A percentile compares a stretch with the other conserved stretches of the same genome.
Evolutionary conservation across 441 rosid genomes (phyloP).

Genomic region (Melastoma candidum): DNA sequence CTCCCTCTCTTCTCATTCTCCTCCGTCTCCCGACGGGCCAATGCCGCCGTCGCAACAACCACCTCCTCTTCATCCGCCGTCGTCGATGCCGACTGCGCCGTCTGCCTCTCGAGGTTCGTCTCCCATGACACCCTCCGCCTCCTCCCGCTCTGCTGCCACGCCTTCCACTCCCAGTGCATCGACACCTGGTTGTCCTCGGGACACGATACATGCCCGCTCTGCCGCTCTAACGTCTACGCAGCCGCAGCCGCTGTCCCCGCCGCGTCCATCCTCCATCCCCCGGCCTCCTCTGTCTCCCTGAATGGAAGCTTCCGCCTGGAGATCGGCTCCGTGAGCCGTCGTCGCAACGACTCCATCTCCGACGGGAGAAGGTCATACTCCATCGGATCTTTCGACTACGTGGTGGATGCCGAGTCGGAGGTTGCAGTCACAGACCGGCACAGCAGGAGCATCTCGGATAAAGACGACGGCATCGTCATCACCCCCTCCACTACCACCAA

Average conservation of each 20-base stretch:
- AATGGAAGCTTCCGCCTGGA: constrained; percentile 66
- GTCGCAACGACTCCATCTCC: constrained; percentile 20
- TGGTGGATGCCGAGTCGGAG: constrained; percentile 65
- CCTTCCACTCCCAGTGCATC: constrained; percentile 70
- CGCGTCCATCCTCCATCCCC: constrained; percentile 18
- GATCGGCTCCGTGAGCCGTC: constrained; percentile 77
- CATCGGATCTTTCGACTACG: constrained; percentile 72
- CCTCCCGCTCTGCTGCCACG: constrained; percentile 83
- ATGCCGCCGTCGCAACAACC: too few species aligned
- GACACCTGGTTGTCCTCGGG: constrained; percentile 67
- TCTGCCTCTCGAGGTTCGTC: constrained; percentile 70
- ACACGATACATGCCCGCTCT: constrained; percentile 75
- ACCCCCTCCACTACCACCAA: too few species aligned
- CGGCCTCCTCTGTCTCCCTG: background rate
- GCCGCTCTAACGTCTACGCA: constrained; percentile 57
- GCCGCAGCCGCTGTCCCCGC: constrained; percentile 45
- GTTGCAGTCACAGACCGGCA: constrained; percentile 30
- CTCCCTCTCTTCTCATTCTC: constrained; percentile 75
- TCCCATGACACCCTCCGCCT: constrained; percentile 70
- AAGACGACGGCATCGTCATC: constrained; percentile 28
- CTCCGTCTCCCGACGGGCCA: constrained; percentile 42
- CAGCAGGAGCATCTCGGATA: constrained; percentile 38
- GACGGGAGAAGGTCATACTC: constrained; percentile 47
- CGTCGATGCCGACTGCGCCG: constrained; percentile 57
- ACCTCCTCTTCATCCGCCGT: constrained; percentile 15